Evolutionary conservation across 345 rosid genomes (phyloP).

Genomic region (Populus simonii): DNA sequence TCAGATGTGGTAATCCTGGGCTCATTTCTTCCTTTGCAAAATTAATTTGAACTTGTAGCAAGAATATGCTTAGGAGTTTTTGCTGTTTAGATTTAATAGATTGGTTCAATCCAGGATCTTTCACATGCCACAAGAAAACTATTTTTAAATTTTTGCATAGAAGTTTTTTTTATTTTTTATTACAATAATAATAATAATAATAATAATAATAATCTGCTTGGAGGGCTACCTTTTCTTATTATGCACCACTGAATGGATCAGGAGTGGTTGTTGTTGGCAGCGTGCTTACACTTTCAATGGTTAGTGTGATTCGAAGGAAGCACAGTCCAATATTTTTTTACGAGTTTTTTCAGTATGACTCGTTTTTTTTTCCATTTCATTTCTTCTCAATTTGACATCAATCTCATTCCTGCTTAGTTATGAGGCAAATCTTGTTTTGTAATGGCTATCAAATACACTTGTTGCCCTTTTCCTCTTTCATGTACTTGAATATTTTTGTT

Average conservation of each 20-base stretch:
- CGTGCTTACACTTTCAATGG: neutral
- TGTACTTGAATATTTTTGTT: neutral
- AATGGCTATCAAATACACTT: neutral
- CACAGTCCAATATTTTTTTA: neutral
- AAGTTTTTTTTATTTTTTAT: no score
- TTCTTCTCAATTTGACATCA: neutral
- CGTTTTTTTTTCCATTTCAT: neutral
- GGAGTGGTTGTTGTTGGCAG: neutral
- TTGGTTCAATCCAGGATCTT: neutral
- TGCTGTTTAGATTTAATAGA: neutral
- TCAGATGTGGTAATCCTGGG: neutral
- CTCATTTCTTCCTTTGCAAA: neutral
- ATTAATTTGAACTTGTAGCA: neutral
- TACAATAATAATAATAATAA: no score
- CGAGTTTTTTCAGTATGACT: neutral
- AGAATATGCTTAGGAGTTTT: neutral
- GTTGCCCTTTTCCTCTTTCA: neutral
- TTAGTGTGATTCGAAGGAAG: neutral
- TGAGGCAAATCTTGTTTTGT: neutral
- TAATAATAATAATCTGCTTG: neutral
- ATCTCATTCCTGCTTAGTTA: neutral
- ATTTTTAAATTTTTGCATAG: neutral
- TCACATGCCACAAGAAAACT: neutral
- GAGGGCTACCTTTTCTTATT: neutral
- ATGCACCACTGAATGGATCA: neutral